These are phyloP conservation scores for Globisporangium orthogonon DNA, from an alignment of 352 stramenopile species.

Conservation along the genomic window DNA sequence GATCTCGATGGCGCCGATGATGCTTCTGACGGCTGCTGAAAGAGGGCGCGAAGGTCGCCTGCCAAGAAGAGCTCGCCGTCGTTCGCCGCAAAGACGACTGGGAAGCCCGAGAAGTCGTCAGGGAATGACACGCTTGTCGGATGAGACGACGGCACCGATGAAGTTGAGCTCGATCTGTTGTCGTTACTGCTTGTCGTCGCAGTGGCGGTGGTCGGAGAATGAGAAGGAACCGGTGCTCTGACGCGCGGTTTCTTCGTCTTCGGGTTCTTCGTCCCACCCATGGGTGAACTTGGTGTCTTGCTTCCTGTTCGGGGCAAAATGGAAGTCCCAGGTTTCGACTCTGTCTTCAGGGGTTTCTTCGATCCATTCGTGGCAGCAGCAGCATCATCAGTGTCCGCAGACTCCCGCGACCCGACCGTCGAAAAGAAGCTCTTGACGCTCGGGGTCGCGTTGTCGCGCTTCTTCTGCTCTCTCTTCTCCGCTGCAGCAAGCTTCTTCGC, in stretches of 20 bases:
- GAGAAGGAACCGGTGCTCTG: background rate
- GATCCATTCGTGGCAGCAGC: no score
- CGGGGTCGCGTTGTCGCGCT: conserved; percentile 18
- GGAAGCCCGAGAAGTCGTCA: conserved; percentile 3
- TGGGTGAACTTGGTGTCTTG: background rate
- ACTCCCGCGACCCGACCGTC: background rate
- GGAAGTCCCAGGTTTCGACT: background rate
- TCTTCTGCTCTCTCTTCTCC: conserved; percentile 29
- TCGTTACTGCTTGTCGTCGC: background rate
- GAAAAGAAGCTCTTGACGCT: conserved; percentile 29
- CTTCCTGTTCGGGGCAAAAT: background rate
- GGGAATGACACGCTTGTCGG: background rate
- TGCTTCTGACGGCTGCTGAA: conserved; percentile 11
- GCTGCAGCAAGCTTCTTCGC: conserved; percentile 24
- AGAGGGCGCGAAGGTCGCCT: conserved; percentile 38
- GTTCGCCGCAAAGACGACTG: conserved; percentile 26
- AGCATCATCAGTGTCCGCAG: background rate
- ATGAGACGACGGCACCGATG: background rate
- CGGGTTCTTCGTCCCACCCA: conserved; percentile 1
- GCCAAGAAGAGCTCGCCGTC: conserved; percentile 38
- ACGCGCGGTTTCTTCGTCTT: conserved; percentile 18
- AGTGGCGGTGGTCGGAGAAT: conserved; percentile 2
- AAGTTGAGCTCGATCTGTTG: background rate
- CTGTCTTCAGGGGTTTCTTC: background rate
- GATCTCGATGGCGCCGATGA: background rate